Percentiles rank a stretch among this genome's conserved stretches.
These are phyloP conservation scores for Puccinia horiana DNA, from an alignment of 1,284 basidiomycete genomes.

Conservation along the genomic window DNA sequence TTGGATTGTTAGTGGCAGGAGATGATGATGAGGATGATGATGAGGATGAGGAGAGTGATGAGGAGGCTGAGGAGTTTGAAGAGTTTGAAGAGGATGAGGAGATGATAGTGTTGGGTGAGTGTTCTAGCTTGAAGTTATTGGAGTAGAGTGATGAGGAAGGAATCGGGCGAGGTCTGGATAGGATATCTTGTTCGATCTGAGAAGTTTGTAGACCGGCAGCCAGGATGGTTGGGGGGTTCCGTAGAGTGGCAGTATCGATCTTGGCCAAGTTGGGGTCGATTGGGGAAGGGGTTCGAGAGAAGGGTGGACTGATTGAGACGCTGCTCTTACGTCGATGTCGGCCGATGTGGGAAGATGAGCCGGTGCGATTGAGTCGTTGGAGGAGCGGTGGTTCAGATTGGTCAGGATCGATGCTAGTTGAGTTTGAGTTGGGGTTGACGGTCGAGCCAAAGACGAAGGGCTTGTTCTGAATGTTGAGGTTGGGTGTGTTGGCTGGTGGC, in stretches of 20 bases:
- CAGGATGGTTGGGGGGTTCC: neutral
- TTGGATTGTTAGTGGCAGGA: neutral
- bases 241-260: neutral
- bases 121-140: conserved; percentile 3
- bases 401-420: neutral
- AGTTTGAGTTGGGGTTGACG: neutral
- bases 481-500: neutral
- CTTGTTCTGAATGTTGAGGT: neutral
- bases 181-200: conserved; percentile 33
- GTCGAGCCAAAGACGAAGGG: neutral
- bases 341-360: conserved; percentile 6
- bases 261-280: neutral
- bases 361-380: conserved; percentile 18
- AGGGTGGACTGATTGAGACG: conserved; percentile 41
- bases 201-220: neutral
- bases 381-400: neutral
- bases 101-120: neutral
- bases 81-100: neutral
- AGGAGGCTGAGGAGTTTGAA: neutral
- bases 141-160: conserved; percentile 19
- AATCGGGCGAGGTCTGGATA: conserved; percentile 1
- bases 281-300: conserved; percentile 17
- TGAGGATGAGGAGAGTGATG: conserved; percentile 4
- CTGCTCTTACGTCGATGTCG: conserved; percentile 37
- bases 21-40: conserved; percentile 5